phyloP scores from a whole-genome alignment of 2,329 filamentous ascomycete genomes.

The Scolecobasidium constrictum region DNA sequence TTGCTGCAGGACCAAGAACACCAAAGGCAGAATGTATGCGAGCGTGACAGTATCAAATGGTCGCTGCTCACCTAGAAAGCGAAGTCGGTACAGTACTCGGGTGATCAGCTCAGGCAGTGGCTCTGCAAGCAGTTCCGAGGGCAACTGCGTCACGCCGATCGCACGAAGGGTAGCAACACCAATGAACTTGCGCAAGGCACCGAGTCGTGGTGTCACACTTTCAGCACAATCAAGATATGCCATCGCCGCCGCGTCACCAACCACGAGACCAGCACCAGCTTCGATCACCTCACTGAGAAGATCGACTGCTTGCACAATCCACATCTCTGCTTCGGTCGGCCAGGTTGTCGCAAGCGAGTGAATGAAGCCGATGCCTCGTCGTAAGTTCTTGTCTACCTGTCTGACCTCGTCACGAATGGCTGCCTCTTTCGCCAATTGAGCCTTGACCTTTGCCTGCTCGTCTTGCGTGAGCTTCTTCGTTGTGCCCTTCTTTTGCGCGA shows the following conservation, averaged over 20 bases:
- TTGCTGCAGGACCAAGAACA: slow-evolving; percentile 66
- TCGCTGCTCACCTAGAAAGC: slow-evolving; percentile 86
- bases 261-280: slow-evolving; percentile 69
- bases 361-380: slow-evolving; percentile 79
- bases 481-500: slow-evolving; percentile 78
- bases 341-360: slow-evolving; percentile 72
- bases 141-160: slow-evolving; percentile 60
- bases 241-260: slow-evolving; percentile 66
- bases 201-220: slow-evolving; percentile 62
- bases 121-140: slow-evolving; percentile 64
- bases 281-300: slow-evolving; percentile 64
- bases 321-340: slow-evolving; percentile 76
- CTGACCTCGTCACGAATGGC: slow-evolving; percentile 65
- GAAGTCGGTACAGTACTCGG: slow-evolving; percentile 77
- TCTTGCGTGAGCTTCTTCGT: slow-evolving; percentile 85
- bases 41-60: slow-evolving; percentile 83
- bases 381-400: slow-evolving; percentile 56
- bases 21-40: slow-evolving; percentile 74
- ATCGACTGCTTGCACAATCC: slow-evolving; percentile 75
- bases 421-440: slow-evolving; percentile 79
- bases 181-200: slow-evolving; percentile 67
- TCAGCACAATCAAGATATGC: slow-evolving; percentile 74
- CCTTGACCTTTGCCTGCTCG: slow-evolving; percentile 80
- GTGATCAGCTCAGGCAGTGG: slow-evolving; percentile 65
- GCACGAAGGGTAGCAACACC: slow-evolving; percentile 79